Evolutionary conservation across 208 protist genomes (phyloP), one percentile per base, ranked within the genome.

Genomic region (Crithidia thermophila): DNA sequence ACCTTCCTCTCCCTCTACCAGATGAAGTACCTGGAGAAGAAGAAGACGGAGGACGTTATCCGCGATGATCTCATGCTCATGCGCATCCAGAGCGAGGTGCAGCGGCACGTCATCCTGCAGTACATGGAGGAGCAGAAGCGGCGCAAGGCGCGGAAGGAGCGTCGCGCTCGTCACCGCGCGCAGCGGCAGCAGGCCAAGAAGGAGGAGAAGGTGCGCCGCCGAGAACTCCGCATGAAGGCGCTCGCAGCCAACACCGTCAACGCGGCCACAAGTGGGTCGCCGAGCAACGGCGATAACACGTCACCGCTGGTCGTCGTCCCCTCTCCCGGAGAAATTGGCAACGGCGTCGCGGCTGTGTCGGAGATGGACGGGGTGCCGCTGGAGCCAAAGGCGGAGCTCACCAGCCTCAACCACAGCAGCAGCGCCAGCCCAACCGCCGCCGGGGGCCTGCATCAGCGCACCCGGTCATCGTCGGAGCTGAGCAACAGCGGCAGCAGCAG

Each of bases 1-100:
- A 76, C 68, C 46, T 67, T 76, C 30, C 62, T 81, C 50, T 64
- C 68, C 25, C 59, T 81, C 20, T 67, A 72, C 57, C 73, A 76
- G 64, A 76, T 81, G 68, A 67, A 81, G 40, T 55, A 58, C 21
- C 65, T 81, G 33, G 75, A 81, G 68, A 57, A 43, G 25, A 74
- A 68, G 10, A 53, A 62, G 33, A 75, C 68, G 14, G 67, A 67
- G 34, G 75, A 81, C 37, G 66, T 81, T 5, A 81, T 81, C 47
- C 63, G 64, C 11, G 71, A 81, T 11, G 75, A 81, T 39, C 61
- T 81, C 4, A 55, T 68, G 40, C 46, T 72, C 21, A 73, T 81
- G 64, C 62, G 62, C 49, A 76, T 68, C 4, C 56, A 68, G 33
- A 69, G 62, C 42, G 64, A 67, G 25, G 27, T 78, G 23, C 49